Percentiles rank a stretch among this genome's conserved stretches.
These are phyloP conservation scores for Pyrenophora seminiperda DNA, from an alignment of 2,329 filamentous ascomycete species.

Conservation along the genomic window DNA sequence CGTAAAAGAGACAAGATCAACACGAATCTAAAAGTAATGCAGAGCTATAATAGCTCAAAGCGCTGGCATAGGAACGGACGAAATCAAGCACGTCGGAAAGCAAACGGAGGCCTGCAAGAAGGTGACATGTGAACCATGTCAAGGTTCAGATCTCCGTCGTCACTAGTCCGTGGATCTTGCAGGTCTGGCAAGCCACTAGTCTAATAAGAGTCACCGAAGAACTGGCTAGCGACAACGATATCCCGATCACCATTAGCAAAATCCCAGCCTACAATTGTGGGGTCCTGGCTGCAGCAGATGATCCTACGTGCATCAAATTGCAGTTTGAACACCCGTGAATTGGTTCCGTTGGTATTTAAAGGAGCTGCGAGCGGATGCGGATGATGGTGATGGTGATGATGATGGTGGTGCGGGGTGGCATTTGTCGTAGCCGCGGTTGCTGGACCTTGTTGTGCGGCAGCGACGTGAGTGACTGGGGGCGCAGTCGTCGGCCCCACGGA, in stretches of 20 bases:
- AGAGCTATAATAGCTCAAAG: no score
- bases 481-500: conserved; percentile 7
- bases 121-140: no score
- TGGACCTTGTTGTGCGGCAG: conserved; percentile 24
- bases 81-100: no score
- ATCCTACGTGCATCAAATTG: conserved; percentile 95
- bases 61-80: no score
- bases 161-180: no score
- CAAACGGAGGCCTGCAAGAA: no score
- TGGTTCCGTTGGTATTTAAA: conserved; percentile 44
- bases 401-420: conserved; percentile 24
- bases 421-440: background rate
- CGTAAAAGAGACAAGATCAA: no score
- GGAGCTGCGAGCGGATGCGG: conserved; percentile 33
- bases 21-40: no score
- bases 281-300: conserved; percentile 91
- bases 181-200: no score
- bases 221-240: conserved; percentile 75
- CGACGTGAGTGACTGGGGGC: conserved; percentile 14
- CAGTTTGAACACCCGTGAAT: conserved; percentile 84
- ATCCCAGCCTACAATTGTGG: conserved; percentile 94
- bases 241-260: conserved; percentile 87
- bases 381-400: conserved; percentile 41
- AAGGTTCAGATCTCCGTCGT: no score
- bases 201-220: conserved; percentile 65